Evolutionary conservation across 192 early-diverging fungal species (phyloP).

Genomic region (Umbelopsis isabellina): DNA sequence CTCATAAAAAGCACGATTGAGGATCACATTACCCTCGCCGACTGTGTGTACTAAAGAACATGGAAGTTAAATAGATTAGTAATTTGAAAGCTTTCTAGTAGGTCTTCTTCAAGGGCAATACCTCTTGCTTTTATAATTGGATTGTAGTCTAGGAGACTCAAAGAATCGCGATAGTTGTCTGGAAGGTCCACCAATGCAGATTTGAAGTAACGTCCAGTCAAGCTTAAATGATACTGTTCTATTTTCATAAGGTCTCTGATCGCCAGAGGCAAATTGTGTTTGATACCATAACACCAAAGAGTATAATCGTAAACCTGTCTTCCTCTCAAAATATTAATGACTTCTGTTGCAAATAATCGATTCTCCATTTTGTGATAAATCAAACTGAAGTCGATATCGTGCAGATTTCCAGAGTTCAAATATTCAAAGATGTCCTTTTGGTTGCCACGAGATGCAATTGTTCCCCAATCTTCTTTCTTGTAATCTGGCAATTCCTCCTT

Average conservation of each 20-base stretch:
- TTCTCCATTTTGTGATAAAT: slow-evolving; percentile 30
- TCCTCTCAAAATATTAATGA: slow-evolving; percentile 38
- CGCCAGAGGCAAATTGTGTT: slow-evolving; percentile 34
- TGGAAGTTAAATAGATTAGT: neutral
- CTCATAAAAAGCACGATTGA: slow-evolving; percentile 42
- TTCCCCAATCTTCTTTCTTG: slow-evolving; percentile 21
- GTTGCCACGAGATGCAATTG: slow-evolving; percentile 17
- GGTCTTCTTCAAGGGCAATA: slow-evolving; percentile 8
- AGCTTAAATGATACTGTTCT: slow-evolving; percentile 3
- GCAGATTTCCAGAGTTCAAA: slow-evolving; percentile 24
- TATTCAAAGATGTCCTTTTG: slow-evolving; percentile 25
- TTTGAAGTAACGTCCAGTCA: slow-evolving; percentile 36
- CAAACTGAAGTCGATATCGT: slow-evolving; percentile 16
- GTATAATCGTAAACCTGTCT: slow-evolving; percentile 30
- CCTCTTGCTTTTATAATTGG: slow-evolving; percentile 56
- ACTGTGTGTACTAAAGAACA: slow-evolving; percentile 36
- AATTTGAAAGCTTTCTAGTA: no score
- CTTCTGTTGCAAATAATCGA: slow-evolving; percentile 24
- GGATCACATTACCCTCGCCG: slow-evolving; percentile 31
- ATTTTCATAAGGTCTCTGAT: slow-evolving; percentile 40
- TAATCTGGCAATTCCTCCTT: neutral
- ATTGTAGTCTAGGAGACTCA: slow-evolving; percentile 43
- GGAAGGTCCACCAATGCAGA: slow-evolving; percentile 29
- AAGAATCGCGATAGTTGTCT: neutral
- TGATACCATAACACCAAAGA: slow-evolving; percentile 47